Percentiles rank a stretch among this genome's conserved stretches.
These are phyloP conservation scores for Globisporangium solare DNA, from an alignment of 352 stramenopile species.

Conservation along the genomic window DNA sequence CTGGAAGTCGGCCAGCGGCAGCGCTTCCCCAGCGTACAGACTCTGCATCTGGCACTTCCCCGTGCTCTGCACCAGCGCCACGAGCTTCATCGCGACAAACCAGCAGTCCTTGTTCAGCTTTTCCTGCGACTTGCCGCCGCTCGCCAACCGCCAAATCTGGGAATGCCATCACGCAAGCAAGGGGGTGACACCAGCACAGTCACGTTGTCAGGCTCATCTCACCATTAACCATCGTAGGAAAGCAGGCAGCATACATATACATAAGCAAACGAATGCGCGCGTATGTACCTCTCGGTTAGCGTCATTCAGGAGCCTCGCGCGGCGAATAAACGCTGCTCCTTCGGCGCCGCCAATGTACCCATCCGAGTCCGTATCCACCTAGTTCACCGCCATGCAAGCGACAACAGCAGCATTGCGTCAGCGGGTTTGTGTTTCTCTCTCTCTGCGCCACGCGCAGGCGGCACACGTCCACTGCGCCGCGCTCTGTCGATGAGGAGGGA, in stretches of 20 bases:
- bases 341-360: conserved; percentile 70
- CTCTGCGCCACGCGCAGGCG: background rate
- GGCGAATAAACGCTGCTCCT: conserved; percentile 77
- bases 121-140: conserved; percentile 83
- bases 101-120: conserved; percentile 87
- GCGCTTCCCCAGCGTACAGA: conserved; percentile 65
- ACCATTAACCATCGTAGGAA: background rate
- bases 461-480: too few relatives aligned
- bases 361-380: conserved; percentile 80
- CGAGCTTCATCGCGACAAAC: conserved; percentile 89
- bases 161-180: too few relatives aligned
- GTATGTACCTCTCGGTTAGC: conserved; percentile 75
- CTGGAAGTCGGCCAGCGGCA: conserved; percentile 77
- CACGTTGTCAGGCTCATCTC: background rate
- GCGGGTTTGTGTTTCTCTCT: background rate
- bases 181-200: too few relatives aligned
- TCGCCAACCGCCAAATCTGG: conserved; percentile 84
- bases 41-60: conserved; percentile 82
- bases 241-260: background rate
- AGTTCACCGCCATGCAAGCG: background rate
- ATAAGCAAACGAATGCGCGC: background rate
- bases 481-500: too few relatives aligned
- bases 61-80: conserved; percentile 80
- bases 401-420: too few relatives aligned
- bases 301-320: conserved; percentile 74